A percentile compares a stretch with the other conserved stretches of the same genome.
Evolutionary conservation across 768 basidiomycete species (phyloP).

Genomic region (Lactarius trivialis): DNA sequence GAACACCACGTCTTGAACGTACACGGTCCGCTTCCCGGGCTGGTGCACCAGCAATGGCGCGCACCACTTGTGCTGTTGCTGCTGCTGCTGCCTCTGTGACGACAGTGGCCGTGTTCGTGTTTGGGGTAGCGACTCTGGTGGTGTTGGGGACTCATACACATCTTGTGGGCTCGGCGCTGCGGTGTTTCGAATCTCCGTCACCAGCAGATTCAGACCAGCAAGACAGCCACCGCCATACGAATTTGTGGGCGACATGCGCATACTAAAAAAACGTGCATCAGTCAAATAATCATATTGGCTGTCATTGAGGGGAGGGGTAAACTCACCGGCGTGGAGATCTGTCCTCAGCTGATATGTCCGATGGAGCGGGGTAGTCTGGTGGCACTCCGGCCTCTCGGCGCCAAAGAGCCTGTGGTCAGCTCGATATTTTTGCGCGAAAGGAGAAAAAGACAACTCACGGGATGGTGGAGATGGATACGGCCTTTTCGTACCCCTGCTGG

Average conservation of each 20-base stretch:
- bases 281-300: background rate
- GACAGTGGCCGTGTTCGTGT: background rate
- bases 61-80: background rate
- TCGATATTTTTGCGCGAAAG: background rate
- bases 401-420: background rate
- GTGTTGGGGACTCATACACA: too few relatives aligned
- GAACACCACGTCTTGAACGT: constrained; percentile 5
- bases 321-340: background rate
- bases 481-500: background rate
- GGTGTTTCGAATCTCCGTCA: background rate
- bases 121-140: background rate
- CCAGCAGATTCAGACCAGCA: background rate
- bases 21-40: background rate
- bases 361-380: background rate
- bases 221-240: background rate
- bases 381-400: background rate
- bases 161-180: background rate
- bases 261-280: background rate
- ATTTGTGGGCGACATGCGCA: background rate
- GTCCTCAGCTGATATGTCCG: background rate
- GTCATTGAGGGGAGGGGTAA: background rate
- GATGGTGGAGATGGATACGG: background rate
- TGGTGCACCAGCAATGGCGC: background rate
- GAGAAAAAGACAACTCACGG: background rate
- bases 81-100: background rate